Percentiles rank a stretch among this genome's conserved stretches.
Evolutionary conservation across 2,329 filamentous ascomycete genomes (phyloP).

Genomic region (Penicillium fuscoglaucum): DNA sequence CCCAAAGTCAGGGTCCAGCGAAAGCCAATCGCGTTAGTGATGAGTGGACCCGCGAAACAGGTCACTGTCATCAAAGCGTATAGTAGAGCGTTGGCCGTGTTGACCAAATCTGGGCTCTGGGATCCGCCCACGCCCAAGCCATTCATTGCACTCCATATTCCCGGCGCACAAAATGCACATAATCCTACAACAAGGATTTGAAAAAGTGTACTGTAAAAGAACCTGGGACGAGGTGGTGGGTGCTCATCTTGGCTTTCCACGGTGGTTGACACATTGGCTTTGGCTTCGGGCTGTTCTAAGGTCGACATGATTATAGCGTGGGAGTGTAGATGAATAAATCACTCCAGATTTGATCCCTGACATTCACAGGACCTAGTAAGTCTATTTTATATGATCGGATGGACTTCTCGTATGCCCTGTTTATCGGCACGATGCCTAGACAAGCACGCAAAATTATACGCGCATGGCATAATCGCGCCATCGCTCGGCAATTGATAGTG

Average conservation of each 20-base stretch:
- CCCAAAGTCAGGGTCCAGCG: slow-evolving; percentile 46
- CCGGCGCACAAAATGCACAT: slow-evolving; percentile 45
- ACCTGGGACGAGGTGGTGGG: not conserved
- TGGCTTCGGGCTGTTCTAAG: not conserved
- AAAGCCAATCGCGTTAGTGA: slow-evolving; percentile 22
- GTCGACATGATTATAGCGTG: not conserved
- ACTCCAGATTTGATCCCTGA: no score
- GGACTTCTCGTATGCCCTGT: not conserved
- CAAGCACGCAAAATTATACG: slow-evolving; percentile 12
- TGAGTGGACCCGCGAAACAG: slow-evolving; percentile 43
- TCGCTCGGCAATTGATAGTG: not conserved
- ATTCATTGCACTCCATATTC: slow-evolving; percentile 49
- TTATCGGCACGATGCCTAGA: not conserved
- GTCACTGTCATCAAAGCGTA: slow-evolving; percentile 49
- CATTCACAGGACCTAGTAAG: not conserved
- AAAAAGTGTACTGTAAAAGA: slow-evolving; percentile 31
- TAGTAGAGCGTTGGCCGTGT: slow-evolving; percentile 49
- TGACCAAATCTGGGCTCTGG: slow-evolving; percentile 44
- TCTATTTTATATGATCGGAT: not conserved
- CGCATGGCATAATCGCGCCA: slow-evolving; percentile 13
- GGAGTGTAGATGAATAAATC: not conserved
- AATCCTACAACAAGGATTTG: slow-evolving; percentile 45
- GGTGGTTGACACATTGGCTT: not conserved
- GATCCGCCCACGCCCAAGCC: slow-evolving; percentile 47
- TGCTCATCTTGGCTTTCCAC: slow-evolving; percentile 2